Conservation (phyloP, 2,329 filamentous ascomycete genomes). For the Dactylonectria macrodidyma region DNA sequence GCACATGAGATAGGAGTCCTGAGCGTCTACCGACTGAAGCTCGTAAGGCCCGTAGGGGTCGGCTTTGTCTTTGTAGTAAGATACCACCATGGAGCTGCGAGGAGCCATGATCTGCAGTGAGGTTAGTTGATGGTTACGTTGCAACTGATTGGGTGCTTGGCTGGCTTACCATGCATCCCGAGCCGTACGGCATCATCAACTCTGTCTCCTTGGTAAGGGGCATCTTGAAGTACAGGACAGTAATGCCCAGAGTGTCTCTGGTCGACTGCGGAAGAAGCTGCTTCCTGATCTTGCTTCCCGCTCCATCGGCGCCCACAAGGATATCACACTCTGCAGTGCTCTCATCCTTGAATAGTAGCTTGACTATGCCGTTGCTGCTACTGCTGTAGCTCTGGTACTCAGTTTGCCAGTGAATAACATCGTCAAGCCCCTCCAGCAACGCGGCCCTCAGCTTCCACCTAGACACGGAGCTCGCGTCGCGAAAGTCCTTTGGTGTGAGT, state of each 20-base stretch:
- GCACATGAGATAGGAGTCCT: constrained; percentile 20
- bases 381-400: constrained; percentile 8
- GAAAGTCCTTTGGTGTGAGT: constrained; percentile 9
- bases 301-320: constrained; percentile 19
- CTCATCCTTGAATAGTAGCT: constrained; percentile 3
- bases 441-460: constrained; percentile 17
- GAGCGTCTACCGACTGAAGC: neutral
- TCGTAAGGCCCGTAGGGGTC: constrained; percentile 19
- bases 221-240: constrained; percentile 22
- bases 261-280: constrained; percentile 12
- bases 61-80: constrained; percentile 18
- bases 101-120: constrained; percentile 13
- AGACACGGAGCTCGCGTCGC: constrained; percentile 15
- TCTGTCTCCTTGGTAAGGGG: constrained; percentile 11
- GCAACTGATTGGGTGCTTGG: no score
- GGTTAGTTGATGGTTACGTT: neutral
- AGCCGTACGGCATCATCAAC: constrained; percentile 16
- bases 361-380: neutral
- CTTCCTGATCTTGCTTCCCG: constrained; percentile 18
- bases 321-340: constrained; percentile 10
- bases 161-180: constrained; percentile 17
- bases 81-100: constrained; percentile 19
- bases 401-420: constrained; percentile 7
- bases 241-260: constrained; percentile 7
- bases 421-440: constrained; percentile 9